Evolutionary conservation across 441 rosid genomes (phyloP), one percentile per base, ranked within the genome.

Genomic region (Dalechampia spathulata): DNA sequence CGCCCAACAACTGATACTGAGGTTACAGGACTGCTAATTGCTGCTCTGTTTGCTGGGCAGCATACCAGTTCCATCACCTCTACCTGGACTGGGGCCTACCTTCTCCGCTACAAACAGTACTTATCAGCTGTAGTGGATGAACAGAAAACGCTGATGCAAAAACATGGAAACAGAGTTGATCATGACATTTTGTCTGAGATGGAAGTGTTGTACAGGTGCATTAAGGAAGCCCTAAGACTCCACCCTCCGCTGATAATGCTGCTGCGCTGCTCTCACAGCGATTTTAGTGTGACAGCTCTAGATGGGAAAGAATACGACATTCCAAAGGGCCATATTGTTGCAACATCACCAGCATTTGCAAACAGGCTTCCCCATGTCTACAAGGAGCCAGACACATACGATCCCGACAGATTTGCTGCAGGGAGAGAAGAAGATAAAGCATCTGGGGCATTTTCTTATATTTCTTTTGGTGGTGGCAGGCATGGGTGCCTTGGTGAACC

Each of bases 11-110:
- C 92, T 0, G 93, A 94, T 26, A n/a, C 81, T 16, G 99, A 94
- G 79, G 73, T 90, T 58, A 88, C 99, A 0, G 98, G 99, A 40
- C 72, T 94, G 76, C 98, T 94, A 53, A 94, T 94, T 51, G 99
- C 99, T 44, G 97, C 98, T 60, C 83, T 94, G 34, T 94, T 94
- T 71, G 98, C 95, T 17, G 98, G 98, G 51, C 99, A 94, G 79
- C 99, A 94, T 71, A 94, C 99, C n/a, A 94, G 99, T 70, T 94
- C 99, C 43, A 94, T 94, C 73, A 90, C 99, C 60, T 94, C 98
- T 57, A 80, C 85, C 0, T 94, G 99, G 99, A 87, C 96, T 0
- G 98, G 99, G 28, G 93, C 97, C 65, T 90, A 93, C 58, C 88
- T 90, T 52, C 77, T 87, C 55, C 65, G 65, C 27, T 69, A 81